Percentiles rank a stretch among this genome's conserved stretches.
Evolutionary conservation across 495 filamentous ascomycete species (phyloP).

Genomic region (Penicillium angulare): DNA sequence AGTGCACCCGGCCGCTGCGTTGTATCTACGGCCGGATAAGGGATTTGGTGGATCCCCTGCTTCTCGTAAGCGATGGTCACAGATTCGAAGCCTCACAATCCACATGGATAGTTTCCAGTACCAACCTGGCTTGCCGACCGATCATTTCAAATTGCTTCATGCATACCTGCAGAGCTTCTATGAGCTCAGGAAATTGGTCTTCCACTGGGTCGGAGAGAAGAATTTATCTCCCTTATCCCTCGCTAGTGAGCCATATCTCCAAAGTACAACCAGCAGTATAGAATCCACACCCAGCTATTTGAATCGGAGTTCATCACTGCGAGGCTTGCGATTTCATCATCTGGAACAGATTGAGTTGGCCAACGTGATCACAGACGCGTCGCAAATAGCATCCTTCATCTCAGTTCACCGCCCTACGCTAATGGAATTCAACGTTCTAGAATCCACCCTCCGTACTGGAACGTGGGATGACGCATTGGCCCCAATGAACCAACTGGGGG

Average conservation of each 20-base stretch:
- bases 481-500: conserved; percentile 57
- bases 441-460: conserved; percentile 60
- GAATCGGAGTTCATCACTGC: conserved; percentile 29
- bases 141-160: conserved; percentile 75
- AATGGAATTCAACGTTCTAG: conserved; percentile 69
- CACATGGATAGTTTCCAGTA: conserved; percentile 64
- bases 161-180: conserved; percentile 67
- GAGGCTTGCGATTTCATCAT: conserved; percentile 53
- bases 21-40: conserved; percentile 64
- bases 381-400: conserved; percentile 63
- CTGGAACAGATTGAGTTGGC: conserved; percentile 63
- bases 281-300: not conserved
- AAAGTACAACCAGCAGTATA: conserved; percentile 38
- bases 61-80: conserved; percentile 63
- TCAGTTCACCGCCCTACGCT: conserved; percentile 59
- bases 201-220: conserved; percentile 68
- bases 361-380: conserved; percentile 65
- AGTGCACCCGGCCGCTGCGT: conserved; percentile 65
- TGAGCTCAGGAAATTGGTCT: conserved; percentile 59
- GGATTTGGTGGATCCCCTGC: conserved; percentile 66
- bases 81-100: conserved; percentile 67
- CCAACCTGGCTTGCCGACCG: conserved; percentile 50
- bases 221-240: conserved; percentile 67
- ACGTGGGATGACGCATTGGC: conserved; percentile 75
- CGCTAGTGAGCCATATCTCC: conserved; percentile 59